Evolutionary conservation across 2,329 filamentous ascomycete species (phyloP).

Genomic region (Coleophoma crateriformis): DNA sequence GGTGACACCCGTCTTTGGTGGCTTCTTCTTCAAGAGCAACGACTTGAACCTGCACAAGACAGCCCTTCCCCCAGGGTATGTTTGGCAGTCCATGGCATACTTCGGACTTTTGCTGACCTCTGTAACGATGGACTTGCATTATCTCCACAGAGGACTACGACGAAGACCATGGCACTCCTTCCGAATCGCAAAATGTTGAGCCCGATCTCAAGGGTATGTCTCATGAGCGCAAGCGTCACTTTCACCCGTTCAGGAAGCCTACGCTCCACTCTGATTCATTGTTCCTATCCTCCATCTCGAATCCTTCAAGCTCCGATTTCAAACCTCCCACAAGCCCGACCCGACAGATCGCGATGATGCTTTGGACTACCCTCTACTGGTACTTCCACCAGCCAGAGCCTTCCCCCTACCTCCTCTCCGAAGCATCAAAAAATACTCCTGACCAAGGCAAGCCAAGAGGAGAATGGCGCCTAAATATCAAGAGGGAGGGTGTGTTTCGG

Average conservation of each 20-base stretch:
- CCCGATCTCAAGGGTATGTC: conserved; percentile 20
- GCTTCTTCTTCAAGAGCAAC: conserved; percentile 81
- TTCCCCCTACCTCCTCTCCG: conserved; percentile 53
- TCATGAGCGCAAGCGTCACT: conserved; percentile 30
- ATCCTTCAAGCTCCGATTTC: conserved; percentile 74
- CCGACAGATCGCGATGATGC: conserved; percentile 90
- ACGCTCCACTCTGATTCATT: conserved; percentile 75
- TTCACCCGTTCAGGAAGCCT: conserved; percentile 66
- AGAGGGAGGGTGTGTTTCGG: conserved; percentile 81
- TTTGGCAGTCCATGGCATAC: too few species aligned
- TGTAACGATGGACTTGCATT: conserved; percentile 68
- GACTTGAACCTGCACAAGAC: conserved; percentile 64
- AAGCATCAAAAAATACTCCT: conserved; percentile 60
- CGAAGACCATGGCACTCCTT: conserved; percentile 23
- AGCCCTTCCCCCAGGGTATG: conserved; percentile 65
- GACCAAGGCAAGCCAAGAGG: conserved; percentile 67
- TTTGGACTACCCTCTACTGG: conserved; percentile 93
- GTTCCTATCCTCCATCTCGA: conserved; percentile 89
- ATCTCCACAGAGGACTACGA: conserved; percentile 59
- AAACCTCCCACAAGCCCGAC: conserved; percentile 76
- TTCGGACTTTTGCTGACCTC: too few species aligned
- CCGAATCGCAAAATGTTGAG: conserved; percentile 19
- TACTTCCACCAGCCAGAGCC: conserved; percentile 90
- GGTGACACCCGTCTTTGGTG: conserved; percentile 84
- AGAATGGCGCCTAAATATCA: conserved; percentile 83